These are phyloP conservation scores for Alectoria sarmentosa DNA, from an alignment of 495 filamentous ascomycete species.

Conservation along the genomic window DNA sequence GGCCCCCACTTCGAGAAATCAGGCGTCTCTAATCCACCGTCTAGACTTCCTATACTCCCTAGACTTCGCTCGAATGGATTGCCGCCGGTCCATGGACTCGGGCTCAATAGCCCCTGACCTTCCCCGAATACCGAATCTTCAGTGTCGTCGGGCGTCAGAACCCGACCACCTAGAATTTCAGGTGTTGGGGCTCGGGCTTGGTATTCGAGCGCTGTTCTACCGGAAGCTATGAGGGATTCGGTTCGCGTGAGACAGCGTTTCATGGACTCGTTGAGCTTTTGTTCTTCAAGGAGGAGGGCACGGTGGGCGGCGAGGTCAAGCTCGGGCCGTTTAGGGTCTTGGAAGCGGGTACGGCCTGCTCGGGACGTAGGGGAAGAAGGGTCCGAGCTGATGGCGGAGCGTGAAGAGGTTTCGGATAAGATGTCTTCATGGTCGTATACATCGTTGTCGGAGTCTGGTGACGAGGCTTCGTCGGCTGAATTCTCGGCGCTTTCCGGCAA, in stretches of 20 bases:
- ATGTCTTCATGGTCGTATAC: slow-evolving; percentile 44
- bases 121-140: slow-evolving; percentile 35
- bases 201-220: slow-evolving; percentile 78
- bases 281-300: slow-evolving; percentile 76
- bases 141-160: slow-evolving; percentile 61
- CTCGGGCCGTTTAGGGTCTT: slow-evolving; percentile 69
- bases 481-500: slow-evolving; percentile 34
- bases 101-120: slow-evolving; percentile 22
- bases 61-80: slow-evolving; percentile 22
- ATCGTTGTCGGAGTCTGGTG: slow-evolving; percentile 27
- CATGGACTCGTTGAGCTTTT: slow-evolving; percentile 89
- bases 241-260: slow-evolving; percentile 81
- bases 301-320: slow-evolving; percentile 85
- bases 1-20: not conserved
- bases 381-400: slow-evolving; percentile 23
- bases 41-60: slow-evolving; percentile 5
- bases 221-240: slow-evolving; percentile 83
- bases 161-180: slow-evolving; percentile 65
- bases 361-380: slow-evolving; percentile 36
- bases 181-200: slow-evolving; percentile 67
- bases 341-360: slow-evolving; percentile 36
- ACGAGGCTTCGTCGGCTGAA: slow-evolving; percentile 29
- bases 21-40: slow-evolving; percentile 2
- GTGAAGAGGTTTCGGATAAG: slow-evolving; percentile 23
- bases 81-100: slow-evolving; percentile 2